Conservation (phyloP, 192 early-diverging fungal genomes). For the Backusella psychrophila region DNA sequence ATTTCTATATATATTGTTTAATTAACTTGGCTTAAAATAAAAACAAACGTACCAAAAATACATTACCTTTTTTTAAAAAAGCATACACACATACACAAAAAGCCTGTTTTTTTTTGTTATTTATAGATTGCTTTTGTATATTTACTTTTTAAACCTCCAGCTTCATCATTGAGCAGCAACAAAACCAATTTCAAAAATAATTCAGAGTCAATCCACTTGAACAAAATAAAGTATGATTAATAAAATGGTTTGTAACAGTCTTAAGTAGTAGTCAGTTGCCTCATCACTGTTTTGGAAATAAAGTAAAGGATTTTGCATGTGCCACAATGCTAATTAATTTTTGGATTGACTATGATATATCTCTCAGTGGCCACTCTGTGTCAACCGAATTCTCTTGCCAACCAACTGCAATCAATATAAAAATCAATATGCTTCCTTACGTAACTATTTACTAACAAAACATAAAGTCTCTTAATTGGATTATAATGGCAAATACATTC, state of each 20-base stretch:
- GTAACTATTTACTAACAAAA: neutral
- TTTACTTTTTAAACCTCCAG: neutral
- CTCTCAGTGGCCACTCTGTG: neutral
- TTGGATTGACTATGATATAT: neutral
- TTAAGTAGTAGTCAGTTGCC: neutral
- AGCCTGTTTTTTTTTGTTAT: neutral
- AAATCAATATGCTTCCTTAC: neutral
- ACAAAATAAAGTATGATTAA: neutral
- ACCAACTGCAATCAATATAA: neutral
- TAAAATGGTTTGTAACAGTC: neutral
- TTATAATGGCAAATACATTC: neutral
- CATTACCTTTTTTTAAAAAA: neutral
- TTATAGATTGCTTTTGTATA: neutral
- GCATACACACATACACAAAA: too few relatives aligned
- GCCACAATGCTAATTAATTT: slow-evolving; percentile 6
- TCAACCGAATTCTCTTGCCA: neutral
- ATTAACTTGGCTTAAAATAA: neutral
- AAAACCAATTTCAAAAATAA: neutral
- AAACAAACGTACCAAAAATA: neutral
- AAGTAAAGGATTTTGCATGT: neutral
- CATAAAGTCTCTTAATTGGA: neutral
- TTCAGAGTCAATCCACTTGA: neutral
- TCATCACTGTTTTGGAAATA: slow-evolving; percentile 1
- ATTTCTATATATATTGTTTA: neutral
- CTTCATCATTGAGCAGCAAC: neutral